These are phyloP conservation scores for Amaranthus cruentus DNA, from an alignment of 148 eudicot species.

Conservation along the genomic window DNA sequence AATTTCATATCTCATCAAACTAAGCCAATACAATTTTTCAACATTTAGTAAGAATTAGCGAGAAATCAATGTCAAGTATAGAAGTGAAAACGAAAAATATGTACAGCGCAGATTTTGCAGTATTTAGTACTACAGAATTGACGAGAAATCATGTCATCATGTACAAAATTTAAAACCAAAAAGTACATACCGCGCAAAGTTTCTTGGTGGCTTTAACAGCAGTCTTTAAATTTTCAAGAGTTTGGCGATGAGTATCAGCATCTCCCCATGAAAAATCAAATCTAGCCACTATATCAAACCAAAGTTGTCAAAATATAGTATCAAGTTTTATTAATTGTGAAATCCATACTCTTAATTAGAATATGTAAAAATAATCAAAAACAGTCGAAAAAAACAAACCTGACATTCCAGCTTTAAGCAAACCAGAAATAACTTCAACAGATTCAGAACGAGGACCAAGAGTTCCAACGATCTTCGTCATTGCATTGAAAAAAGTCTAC, in stretches of 20 bases:
- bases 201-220: slow-evolving; percentile 83
- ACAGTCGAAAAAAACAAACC: slow-evolving; percentile 30
- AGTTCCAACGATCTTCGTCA: slow-evolving; percentile 98
- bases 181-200: slow-evolving; percentile 81
- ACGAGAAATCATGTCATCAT: background rate
- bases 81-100: too few relatives aligned
- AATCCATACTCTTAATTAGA: background rate
- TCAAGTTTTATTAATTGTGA: background rate
- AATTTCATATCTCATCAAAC: too few relatives aligned
- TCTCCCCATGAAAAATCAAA: slow-evolving; percentile 96
- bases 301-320: background rate
- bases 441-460: slow-evolving; percentile 83
- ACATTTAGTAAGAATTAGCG: too few relatives aligned
- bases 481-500: slow-evolving; percentile 79
- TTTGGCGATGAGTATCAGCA: slow-evolving; percentile 71
- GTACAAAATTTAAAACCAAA: background rate
- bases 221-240: slow-evolving; percentile 77
- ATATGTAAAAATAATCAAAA: background rate
- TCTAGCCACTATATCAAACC: slow-evolving; percentile 57
- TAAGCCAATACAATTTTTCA: too few relatives aligned
- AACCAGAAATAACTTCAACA: slow-evolving; percentile 64
- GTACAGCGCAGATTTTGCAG: too few relatives aligned
- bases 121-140: background rate
- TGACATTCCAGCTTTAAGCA: slow-evolving; percentile 90
- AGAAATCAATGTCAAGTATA: too few relatives aligned